Evolutionary conservation across 306 rosid species (phyloP).

Genomic region (Fagus crenata): DNA sequence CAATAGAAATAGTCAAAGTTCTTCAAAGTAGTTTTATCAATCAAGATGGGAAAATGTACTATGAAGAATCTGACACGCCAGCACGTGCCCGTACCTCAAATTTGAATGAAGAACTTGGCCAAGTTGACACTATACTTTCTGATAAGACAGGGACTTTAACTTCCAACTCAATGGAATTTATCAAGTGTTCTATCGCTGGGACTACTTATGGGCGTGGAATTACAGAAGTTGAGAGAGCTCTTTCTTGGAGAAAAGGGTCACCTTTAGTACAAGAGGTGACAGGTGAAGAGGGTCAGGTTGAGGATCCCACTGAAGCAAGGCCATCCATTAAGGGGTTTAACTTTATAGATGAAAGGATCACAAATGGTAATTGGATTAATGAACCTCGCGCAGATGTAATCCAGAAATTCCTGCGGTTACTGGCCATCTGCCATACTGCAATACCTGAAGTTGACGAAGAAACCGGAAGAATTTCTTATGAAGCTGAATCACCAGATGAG

Average conservation of each 20-base stretch:
- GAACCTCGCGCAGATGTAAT: conserved; percentile 68
- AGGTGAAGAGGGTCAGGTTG: too few relatives aligned
- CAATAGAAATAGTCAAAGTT: conserved; percentile 94
- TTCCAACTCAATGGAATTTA: conserved; percentile 96
- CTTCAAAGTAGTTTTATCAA: conserved; percentile 89
- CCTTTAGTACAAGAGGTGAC: too few relatives aligned
- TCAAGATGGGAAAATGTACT: conserved; percentile 42
- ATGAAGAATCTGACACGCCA: too few relatives aligned
- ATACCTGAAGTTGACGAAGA: too few relatives aligned
- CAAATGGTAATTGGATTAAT: conserved; percentile 69
- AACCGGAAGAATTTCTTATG: too few relatives aligned
- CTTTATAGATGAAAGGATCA: conserved; percentile 81
- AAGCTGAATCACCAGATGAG: too few relatives aligned
- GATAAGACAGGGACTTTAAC: conserved; percentile 83
- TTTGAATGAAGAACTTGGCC: too few relatives aligned
- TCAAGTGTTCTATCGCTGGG: conserved; percentile 94
- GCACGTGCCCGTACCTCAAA: too few relatives aligned
- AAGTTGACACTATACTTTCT: too few relatives aligned
- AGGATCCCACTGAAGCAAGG: conserved; percentile 33
- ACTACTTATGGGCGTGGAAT: conserved; percentile 40
- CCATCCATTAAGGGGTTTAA: conserved; percentile 75
- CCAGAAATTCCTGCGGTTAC: conserved; percentile 60
- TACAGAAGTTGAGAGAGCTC: too few relatives aligned
- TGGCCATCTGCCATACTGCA: conserved; percentile 62
- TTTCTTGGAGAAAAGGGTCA: too few relatives aligned